phyloP scores from a whole-genome alignment of 495 filamentous ascomycete species.

The Tuber borchii region DNA sequence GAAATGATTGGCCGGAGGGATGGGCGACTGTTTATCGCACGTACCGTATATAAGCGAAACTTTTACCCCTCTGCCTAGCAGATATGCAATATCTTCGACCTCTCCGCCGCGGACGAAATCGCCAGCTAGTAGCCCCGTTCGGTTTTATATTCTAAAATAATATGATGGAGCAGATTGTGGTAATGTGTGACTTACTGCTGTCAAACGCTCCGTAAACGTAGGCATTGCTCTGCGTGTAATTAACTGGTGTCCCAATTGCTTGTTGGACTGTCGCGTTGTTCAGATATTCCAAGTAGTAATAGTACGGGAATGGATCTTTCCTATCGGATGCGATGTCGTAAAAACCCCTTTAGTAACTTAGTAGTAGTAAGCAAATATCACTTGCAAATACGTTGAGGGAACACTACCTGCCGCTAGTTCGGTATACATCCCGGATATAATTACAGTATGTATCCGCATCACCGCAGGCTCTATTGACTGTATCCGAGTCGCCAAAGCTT shows the following conservation, averaged over 20 bases:
- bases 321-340: conserved; percentile 57
- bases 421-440: conserved; percentile 17
- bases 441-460: conserved; percentile 13
- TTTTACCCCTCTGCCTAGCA: conserved; percentile 55
- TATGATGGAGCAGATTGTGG: conserved; percentile 37
- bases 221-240: conserved; percentile 54
- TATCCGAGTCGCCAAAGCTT: conserved; percentile 49
- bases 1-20: conserved; percentile 8
- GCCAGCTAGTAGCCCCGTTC: conserved; percentile 36
- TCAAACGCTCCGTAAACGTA: conserved; percentile 52
- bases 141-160: conserved; percentile 14
- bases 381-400: conserved; percentile 2
- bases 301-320: conserved; percentile 58
- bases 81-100: conserved; percentile 50
- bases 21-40: conserved; percentile 46
- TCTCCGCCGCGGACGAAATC: conserved; percentile 48
- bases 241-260: conserved; percentile 60
- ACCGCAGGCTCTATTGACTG: conserved; percentile 43
- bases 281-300: conserved; percentile 58
- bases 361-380: conserved; percentile 7
- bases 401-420: conserved; percentile 11
- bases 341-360: conserved; percentile 47
- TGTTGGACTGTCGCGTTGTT: conserved; percentile 57
- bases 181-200: conserved; percentile 47
- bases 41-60: conserved; percentile 65